These are phyloP conservation scores for Fusarium robinianum DNA, from an alignment of 2,329 filamentous ascomycete species.

Conservation along the genomic window DNA sequence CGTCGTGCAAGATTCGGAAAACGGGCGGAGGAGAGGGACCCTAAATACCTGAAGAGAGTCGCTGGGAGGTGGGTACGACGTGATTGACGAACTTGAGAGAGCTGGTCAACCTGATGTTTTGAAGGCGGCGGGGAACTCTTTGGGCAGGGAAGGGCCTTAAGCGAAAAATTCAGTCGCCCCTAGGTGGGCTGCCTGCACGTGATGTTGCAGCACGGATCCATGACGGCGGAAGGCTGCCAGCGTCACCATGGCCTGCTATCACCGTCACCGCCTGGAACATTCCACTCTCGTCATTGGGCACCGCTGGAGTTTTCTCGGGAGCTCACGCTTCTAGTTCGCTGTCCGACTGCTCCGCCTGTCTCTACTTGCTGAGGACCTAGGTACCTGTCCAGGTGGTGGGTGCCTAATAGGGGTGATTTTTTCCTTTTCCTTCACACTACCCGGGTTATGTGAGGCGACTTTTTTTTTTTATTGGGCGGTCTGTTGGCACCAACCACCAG, in stretches of 20 bases:
- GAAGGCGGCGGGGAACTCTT: conserved; percentile 48
- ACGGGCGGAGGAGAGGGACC: conserved; percentile 22
- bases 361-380: conserved; percentile 17
- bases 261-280: conserved; percentile 37
- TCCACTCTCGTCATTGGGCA: conserved; percentile 32
- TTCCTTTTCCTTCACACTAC: no score
- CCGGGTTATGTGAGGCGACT: no score
- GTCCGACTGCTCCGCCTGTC: no score
- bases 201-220: conserved; percentile 32
- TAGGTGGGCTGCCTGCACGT: conserved; percentile 42
- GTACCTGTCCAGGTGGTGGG: no score
- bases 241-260: conserved; percentile 22
- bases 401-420: no score
- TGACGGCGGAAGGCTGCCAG: conserved; percentile 16
- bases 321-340: conserved; percentile 21
- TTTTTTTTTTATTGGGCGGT: no score
- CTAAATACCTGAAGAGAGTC: conserved; percentile 37
- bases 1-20: conserved; percentile 21
- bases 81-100: conserved; percentile 45
- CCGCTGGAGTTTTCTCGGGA: conserved; percentile 9
- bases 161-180: conserved; percentile 51
- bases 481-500: no score
- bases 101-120: conserved; percentile 48
- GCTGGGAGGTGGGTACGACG: conserved; percentile 39
- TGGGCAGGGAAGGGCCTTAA: conserved; percentile 44